Percentiles rank a stretch among this genome's conserved stretches.
Conservation (phyloP, 139 green algal species). For the Microglena sp. region DNA sequence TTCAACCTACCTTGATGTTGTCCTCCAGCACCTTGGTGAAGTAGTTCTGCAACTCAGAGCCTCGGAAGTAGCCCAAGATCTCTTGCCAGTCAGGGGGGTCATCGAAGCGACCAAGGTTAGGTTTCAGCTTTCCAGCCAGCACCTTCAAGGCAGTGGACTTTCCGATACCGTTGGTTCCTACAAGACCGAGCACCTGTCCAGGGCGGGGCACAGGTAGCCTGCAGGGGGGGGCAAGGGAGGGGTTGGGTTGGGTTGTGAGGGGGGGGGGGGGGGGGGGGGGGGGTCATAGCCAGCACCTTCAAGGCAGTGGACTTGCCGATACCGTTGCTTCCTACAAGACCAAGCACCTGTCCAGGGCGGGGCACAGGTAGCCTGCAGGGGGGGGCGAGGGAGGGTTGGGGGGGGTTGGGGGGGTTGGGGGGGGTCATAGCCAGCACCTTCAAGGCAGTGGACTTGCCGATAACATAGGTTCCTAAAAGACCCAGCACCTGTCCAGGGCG, state of each 20-base stretch:
- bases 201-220: slow-evolving; percentile 78
- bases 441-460: slow-evolving; percentile 96
- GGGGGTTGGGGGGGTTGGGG: no score
- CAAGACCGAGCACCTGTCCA: slow-evolving; percentile 94
- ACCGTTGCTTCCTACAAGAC: slow-evolving; percentile 92
- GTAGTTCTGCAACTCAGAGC: slow-evolving; percentile 98
- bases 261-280: no score
- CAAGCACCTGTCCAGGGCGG: slow-evolving; percentile 85
- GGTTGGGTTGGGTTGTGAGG: no score
- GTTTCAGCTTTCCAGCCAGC: slow-evolving; percentile 95
- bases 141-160: slow-evolving; percentile 97
- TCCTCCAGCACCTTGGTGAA: slow-evolving; percentile 95
- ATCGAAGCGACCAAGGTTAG: slow-evolving; percentile 91
- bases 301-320: slow-evolving; percentile 92
- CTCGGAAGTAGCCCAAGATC: slow-evolving; percentile 94
- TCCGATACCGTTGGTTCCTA: slow-evolving; percentile 97
- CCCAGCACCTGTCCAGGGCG: slow-evolving; percentile 91
- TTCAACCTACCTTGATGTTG: slow-evolving; percentile 83
- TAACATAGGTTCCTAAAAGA: slow-evolving; percentile 96
- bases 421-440: slow-evolving; percentile 90
- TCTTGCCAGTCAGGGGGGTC: slow-evolving; percentile 92
- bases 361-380: slow-evolving; percentile 71
- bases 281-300: neutral
- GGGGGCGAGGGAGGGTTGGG: no score
- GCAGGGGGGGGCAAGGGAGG: slow-evolving; percentile 6